Percentiles rank a stretch among this genome's conserved stretches.
phyloP scores from a whole-genome alignment of 2,329 filamentous ascomycete species.

The Aspergillus sp. region DNA sequence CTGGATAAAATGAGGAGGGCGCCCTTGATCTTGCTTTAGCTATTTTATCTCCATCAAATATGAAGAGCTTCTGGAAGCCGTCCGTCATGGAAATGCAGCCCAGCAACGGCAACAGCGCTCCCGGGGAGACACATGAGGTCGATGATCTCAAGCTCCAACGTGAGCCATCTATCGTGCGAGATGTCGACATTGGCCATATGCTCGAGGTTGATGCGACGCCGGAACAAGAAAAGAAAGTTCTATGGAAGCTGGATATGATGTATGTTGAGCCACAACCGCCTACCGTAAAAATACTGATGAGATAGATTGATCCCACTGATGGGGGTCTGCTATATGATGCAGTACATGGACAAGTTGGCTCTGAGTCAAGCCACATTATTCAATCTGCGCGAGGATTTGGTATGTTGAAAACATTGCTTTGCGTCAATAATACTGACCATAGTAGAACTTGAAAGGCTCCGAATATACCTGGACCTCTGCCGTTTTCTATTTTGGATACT shows the following conservation, averaged over 20 bases:
- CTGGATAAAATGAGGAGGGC: not conserved
- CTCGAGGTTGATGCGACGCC: slow-evolving; percentile 23
- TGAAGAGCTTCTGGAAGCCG: not conserved
- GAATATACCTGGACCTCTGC: slow-evolving; percentile 34
- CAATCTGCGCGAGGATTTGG: slow-evolving; percentile 24
- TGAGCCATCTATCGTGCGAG: slow-evolving; percentile 15
- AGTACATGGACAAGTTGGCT: slow-evolving; percentile 32
- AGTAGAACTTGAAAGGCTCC: slow-evolving; percentile 24
- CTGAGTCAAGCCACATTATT: slow-evolving; percentile 31
- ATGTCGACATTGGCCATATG: slow-evolving; percentile 28
- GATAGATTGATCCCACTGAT: slow-evolving; percentile 27
- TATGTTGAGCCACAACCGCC: slow-evolving; percentile 4
- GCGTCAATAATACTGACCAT: not conserved
- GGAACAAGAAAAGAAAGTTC: slow-evolving; percentile 24
- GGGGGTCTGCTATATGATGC: slow-evolving; percentile 30
- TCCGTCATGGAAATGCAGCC: slow-evolving; percentile 21
- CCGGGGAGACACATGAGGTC: slow-evolving; percentile 9
- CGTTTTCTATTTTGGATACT: slow-evolving; percentile 37
- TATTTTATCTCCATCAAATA: not conserved
- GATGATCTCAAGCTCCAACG: slow-evolving; percentile 18
- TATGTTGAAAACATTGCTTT: slow-evolving; percentile 4
- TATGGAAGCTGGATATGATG: slow-evolving; percentile 29
- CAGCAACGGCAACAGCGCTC: not conserved
- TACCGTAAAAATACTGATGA: not conserved
- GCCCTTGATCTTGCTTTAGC: not conserved